Evolutionary conservation across 2,329 filamentous ascomycete genomes (phyloP), one percentile per base, ranked within the genome.

Genomic region (Cercospora canescens): DNA sequence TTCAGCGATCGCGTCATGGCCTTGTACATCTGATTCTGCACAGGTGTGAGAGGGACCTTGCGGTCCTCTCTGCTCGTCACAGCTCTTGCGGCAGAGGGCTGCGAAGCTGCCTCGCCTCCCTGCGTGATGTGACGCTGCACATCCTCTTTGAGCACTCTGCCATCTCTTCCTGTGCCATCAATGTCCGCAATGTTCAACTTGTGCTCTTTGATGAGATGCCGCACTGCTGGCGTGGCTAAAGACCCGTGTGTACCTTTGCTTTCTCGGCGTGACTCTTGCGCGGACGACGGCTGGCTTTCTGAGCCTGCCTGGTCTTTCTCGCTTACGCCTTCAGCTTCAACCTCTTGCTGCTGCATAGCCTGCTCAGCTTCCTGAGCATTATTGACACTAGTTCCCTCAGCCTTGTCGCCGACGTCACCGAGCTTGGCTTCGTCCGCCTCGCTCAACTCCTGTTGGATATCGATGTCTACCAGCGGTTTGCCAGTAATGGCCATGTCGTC

Each of bases 401-500:
- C 65, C 34, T 72, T 70, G 57, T 73, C 74, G 52, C 75, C 76
- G 32, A 67, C 72, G 48, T 67, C 76, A 57, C 69, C 74, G 50
- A 79, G 75, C 66, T 80, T 75, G 57, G 77, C 79, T 72, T 79
- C 78, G 71, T 90, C 87, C 67, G 88, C 88, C 60, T 87, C 82
- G 69, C 87, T 89, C 70, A 89, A 88, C 39, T 89, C 90, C 66
- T 91, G 91, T 74, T 92, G 88, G 71, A 97, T 94, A 78, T 98
- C 94, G 69, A 98, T 97, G 76, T 98, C 94, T 70, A 97, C 91
- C 75, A 97, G 88, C 14, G 94, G 91, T 87, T 83, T 94, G 71
- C 95, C 95, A 28, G 97, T 96, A 76, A 92, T 93, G 60, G 94
- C 94, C 87, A 97, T 97, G 72, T 98, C 95, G 70, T 97, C 95